Evolutionary conservation across 495 filamentous ascomycete species (phyloP).

Genomic region (Pseudoneurospora amorphoporcata): DNA sequence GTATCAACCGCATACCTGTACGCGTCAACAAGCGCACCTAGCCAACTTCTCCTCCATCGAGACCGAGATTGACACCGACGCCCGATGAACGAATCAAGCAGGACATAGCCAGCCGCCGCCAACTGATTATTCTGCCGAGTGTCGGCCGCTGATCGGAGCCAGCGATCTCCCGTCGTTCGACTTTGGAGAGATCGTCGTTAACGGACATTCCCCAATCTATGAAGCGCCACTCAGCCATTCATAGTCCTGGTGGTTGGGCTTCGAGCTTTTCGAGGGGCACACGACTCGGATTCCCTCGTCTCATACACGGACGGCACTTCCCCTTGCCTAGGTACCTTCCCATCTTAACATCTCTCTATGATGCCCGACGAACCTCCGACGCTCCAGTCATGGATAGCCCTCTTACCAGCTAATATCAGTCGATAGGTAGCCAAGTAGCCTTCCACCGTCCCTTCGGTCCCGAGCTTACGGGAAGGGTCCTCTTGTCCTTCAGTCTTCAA

Average conservation of each 20-base stretch:
- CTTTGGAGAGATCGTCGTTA: not conserved
- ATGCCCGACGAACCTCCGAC: not conserved
- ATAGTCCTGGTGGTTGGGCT: not conserved
- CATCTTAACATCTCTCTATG: too few relatives aligned
- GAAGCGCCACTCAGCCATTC: not conserved
- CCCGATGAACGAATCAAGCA: not conserved
- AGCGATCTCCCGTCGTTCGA: not conserved
- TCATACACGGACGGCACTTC: not conserved
- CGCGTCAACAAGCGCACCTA: not conserved
- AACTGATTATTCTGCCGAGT: not conserved
- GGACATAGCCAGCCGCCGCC: not conserved
- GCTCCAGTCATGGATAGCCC: not conserved
- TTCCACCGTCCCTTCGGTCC: not conserved
- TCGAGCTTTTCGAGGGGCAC: not conserved
- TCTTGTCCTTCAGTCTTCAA: not conserved
- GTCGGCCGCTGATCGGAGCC: not conserved
- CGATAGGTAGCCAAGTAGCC: too few relatives aligned
- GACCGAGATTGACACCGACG: not conserved
- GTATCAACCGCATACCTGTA: not conserved
- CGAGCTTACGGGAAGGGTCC: not conserved
- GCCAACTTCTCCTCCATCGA: not conserved
- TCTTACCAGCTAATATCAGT: too few relatives aligned
- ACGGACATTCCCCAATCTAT: constrained; percentile 20
- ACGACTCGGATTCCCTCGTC: not conserved
- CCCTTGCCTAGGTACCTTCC: not conserved